Conservation (phyloP, 306 rosid species). For the Cucumis cinereus region DNA sequence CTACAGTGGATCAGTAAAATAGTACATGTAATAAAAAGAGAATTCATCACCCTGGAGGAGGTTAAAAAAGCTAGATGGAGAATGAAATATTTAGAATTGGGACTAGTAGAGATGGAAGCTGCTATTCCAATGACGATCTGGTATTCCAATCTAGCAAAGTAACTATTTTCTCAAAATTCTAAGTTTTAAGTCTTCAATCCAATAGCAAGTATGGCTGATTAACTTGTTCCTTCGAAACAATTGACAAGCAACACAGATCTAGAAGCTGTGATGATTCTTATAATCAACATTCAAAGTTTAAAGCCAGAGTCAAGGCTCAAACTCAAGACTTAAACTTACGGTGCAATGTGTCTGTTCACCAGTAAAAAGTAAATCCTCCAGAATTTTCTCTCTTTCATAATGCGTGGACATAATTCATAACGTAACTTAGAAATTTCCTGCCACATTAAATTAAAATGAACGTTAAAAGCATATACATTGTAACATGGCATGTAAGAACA, state of each 20-base stretch:
- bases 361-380: constrained; percentile 67
- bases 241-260: neutral
- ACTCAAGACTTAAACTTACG: constrained; percentile 25
- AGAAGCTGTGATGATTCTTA: neutral
- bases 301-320: neutral
- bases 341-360: constrained; percentile 40
- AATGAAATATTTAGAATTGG: neutral
- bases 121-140: neutral
- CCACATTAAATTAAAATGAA: constrained; percentile 10
- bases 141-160: neutral
- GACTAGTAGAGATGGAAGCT: neutral
- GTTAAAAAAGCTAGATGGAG: neutral
- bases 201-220: neutral
- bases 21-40: neutral
- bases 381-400: constrained; percentile 67
- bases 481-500: neutral
- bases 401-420: constrained; percentile 56
- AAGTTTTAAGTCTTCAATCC: neutral
- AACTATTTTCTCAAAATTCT: neutral
- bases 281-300: neutral
- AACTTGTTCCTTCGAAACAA: neutral
- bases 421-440: constrained; percentile 62
- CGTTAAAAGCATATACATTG: neutral
- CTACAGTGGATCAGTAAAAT: neutral
- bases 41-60: no score